phyloP scores from a whole-genome alignment of 2,329 filamentous ascomycete species.

The Aphanocladium album region DNA sequence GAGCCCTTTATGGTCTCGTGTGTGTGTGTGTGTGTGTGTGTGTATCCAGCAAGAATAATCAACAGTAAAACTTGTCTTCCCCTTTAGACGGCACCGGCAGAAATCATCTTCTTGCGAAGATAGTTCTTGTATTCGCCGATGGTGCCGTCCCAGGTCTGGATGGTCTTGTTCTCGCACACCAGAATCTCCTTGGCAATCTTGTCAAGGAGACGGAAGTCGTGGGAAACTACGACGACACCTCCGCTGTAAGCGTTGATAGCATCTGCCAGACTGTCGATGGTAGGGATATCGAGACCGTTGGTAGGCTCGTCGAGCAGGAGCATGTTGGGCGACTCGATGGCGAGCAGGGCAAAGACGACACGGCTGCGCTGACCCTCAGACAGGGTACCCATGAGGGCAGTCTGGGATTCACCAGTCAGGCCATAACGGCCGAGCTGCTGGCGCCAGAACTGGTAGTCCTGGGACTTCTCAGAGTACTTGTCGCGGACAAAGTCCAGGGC shows the following conservation, averaged over 20 bases:
- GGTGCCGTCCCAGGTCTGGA: constrained; percentile 78
- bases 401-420: constrained; percentile 88
- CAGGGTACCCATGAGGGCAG: constrained; percentile 93
- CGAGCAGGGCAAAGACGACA: constrained; percentile 94
- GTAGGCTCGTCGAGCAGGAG: constrained; percentile 95
- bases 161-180: constrained; percentile 97
- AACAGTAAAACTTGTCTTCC: constrained; percentile 1
- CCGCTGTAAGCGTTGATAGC: constrained; percentile 95
- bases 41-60: constrained; percentile 11
- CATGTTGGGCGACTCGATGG: constrained; percentile 97
- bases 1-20: constrained; percentile 6
- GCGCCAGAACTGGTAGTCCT: constrained; percentile 99
- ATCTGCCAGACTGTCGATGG: constrained; percentile 94
- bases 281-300: constrained; percentile 98
- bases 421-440: constrained; percentile 96
- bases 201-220: constrained; percentile 98
- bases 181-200: constrained; percentile 99
- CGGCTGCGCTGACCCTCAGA: constrained; percentile 97
- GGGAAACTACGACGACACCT: constrained; percentile 95
- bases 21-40: too few species aligned
- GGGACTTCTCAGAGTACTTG: constrained; percentile 81
- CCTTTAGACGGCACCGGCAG: constrained; percentile 75
- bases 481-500: constrained; percentile 96
- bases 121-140: constrained; percentile 98
- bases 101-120: constrained; percentile 98